Base-by-base conservation (phyloP, 345 rosid genomes). In the Bruguiera sexangula region DNA sequence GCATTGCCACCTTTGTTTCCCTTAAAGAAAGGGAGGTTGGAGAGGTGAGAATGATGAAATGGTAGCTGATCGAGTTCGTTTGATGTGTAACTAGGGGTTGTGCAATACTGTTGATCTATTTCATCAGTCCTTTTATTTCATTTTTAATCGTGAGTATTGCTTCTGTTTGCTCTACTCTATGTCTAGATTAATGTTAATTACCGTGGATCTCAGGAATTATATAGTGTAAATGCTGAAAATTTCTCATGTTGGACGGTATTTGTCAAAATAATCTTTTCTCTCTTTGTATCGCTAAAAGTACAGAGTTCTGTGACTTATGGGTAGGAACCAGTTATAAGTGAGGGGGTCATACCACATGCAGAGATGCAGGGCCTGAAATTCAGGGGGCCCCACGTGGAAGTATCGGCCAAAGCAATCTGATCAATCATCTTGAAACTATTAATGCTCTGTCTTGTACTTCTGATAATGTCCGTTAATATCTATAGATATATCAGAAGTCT, bases 1-100 rank as follows among this genome's bases (percentile, higher is more conserved):
- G 67, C 82, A 8, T 76, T 85, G 78, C 88, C 91, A 50, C 93
- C 95, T 69, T 67, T 87, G 77, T 91, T 91, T 76, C 91, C 93
- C 1, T 78, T 81, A 0, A 88, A 78, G 82, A 91, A 83, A 67
- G 88, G 84, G 46, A 85, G 82, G 75, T 74, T 84, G 64, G 91
- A 83, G 63, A 86, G 85, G 81, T 85, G 83, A 76, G 63, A 31
- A 24, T 5, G 11, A 24, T 54, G 20, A 3, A 2, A n/a, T 19
- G 31, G 2, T 13, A 1, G 65, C 37, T 48, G 74, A 21, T 67
- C 3, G 18, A 9, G n/a, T 8, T 34, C 31, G 24, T 71, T 22
- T 67, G 26, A 62, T 67, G 63, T 43, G 60, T 75, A 63, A 27
- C 50, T 43, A 24, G 60, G 70, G 72, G 60, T 56, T 46, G 66